phyloP scores from a whole-genome alignment of 1,139 yeast genomes.

The Debaryomyces fabryi region DNA sequence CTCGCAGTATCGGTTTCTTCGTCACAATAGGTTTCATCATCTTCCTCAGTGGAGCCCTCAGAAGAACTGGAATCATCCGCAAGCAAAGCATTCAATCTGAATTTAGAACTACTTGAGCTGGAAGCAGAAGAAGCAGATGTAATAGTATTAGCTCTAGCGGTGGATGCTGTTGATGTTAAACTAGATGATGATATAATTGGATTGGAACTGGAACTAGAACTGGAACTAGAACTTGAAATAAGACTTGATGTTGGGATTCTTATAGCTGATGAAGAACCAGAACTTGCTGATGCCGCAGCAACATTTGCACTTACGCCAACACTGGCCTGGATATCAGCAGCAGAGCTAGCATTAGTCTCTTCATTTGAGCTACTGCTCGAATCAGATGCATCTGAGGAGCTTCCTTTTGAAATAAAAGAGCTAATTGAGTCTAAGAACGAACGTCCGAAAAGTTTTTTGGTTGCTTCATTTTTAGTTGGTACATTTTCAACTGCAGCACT shows the following conservation, averaged over 20 bases:
- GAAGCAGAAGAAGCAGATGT: slow-evolving; percentile 8
- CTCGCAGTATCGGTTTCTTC: slow-evolving; percentile 2
- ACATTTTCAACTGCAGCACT: slow-evolving; percentile 16
- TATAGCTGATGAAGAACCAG: slow-evolving; percentile 5
- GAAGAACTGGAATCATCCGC: not conserved
- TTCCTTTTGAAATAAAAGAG: slow-evolving; percentile 3
- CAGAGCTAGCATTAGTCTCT: slow-evolving; percentile 10
- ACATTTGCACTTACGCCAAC: slow-evolving; percentile 13
- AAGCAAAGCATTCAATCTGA: not conserved
- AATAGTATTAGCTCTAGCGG: slow-evolving; percentile 10
- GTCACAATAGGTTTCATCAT: slow-evolving; percentile 6
- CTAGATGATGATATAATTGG: slow-evolving; percentile 6
- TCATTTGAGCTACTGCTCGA: slow-evolving; percentile 16
- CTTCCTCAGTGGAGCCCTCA: not conserved
- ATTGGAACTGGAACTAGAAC: not conserved
- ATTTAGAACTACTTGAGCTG: not conserved
- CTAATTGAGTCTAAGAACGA: slow-evolving; percentile 15
- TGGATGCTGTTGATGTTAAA: slow-evolving; percentile 9
- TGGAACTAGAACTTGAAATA: not conserved
- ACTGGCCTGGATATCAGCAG: slow-evolving; percentile 5
- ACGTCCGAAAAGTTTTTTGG: slow-evolving; percentile 20
- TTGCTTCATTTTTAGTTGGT: slow-evolving; percentile 11
- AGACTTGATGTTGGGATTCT: slow-evolving; percentile 1
- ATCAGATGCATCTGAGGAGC: slow-evolving; percentile 8
- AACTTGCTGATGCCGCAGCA: slow-evolving; percentile 12